Conservation (phyloP, 208 protist genomes). For the Leishmania guyanensis region DNA sequence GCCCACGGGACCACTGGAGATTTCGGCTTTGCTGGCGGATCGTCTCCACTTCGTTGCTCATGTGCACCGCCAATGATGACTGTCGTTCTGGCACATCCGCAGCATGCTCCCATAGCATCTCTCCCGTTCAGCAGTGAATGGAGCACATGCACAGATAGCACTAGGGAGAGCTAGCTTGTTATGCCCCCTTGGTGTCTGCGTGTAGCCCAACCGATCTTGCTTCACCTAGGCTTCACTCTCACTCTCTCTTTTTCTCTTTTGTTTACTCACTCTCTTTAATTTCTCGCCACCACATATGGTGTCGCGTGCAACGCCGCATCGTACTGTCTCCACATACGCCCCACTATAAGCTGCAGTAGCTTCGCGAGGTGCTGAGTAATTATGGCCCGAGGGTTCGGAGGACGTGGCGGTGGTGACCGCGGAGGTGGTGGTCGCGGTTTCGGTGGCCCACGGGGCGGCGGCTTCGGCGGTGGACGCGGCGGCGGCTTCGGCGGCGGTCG, state of each 20-base stretch:
- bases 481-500: conserved; percentile 54
- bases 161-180: neutral
- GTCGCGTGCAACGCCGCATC: neutral
- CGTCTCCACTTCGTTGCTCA: neutral
- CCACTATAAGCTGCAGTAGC: neutral
- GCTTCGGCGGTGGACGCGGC: conserved; percentile 48
- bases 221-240: neutral
- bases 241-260: neutral
- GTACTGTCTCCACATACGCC: neutral
- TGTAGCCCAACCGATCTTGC: neutral
- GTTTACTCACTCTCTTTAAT: neutral
- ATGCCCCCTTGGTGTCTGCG: neutral
- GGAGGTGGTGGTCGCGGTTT: conserved; percentile 36
- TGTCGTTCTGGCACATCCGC: neutral
- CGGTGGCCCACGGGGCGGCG: conserved; percentile 45
- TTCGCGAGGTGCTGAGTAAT: conserved; percentile 7
- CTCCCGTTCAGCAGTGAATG: neutral
- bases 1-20: neutral
- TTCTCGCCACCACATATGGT: neutral
- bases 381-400: conserved; percentile 34
- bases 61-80: neutral
- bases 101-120: neutral
- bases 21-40: neutral
- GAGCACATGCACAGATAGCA: neutral
- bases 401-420: conserved; percentile 29